Evolutionary conservation across 2,329 filamentous ascomycete genomes (phyloP), one percentile per base, ranked within the genome.

Genomic region (Colletotrichum euphorbiae): DNA sequence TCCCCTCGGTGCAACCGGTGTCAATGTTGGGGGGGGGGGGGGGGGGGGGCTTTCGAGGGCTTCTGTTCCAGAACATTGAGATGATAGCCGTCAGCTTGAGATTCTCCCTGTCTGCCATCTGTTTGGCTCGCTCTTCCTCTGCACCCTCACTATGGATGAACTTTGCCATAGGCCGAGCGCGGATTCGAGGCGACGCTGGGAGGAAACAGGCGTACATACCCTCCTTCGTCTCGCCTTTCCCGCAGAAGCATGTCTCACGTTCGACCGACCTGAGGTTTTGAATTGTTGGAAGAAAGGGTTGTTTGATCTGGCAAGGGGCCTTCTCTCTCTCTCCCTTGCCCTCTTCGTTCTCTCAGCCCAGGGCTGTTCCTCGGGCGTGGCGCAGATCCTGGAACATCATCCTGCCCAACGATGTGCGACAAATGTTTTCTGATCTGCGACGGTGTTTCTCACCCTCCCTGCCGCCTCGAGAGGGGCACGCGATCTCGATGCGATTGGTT

Each of bases 341-440:
- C n/a, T n/a, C n/a, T n/a, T n/a, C 31, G n/a, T 42, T 9, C 9
- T 24, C 24, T 4, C 24, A 5, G 24, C 11, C 11, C 38, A 38
- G 36, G 11, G 13, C 28, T 13, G 36, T 13, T 38, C 6, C 8
- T 45, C n/a, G 45, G 52, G 15, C 31, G 66, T 69, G 66, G 66
- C 66, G 66, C 61, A 69, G 61, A 60, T 65, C 54, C 54, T 68
- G 65, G 61, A 65, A 68, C 60, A 42, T 54, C 45, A 36, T 61
- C 58, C 21, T 46, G 43, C 61, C 38, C 54, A 59, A 43, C 52
- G 61, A 65, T 59, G 61, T 59, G 65, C 46, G 31, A 55, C 65
- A 65, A 68, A 65, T 17, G 46, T 65, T 65, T 65, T 50, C 61
- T 50, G 65, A 68, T 60, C 54, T 69, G 61, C 61, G 66, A 65